Conservation (phyloP, 805 yeast species). For the Myxozyma melibiosi region DNA sequence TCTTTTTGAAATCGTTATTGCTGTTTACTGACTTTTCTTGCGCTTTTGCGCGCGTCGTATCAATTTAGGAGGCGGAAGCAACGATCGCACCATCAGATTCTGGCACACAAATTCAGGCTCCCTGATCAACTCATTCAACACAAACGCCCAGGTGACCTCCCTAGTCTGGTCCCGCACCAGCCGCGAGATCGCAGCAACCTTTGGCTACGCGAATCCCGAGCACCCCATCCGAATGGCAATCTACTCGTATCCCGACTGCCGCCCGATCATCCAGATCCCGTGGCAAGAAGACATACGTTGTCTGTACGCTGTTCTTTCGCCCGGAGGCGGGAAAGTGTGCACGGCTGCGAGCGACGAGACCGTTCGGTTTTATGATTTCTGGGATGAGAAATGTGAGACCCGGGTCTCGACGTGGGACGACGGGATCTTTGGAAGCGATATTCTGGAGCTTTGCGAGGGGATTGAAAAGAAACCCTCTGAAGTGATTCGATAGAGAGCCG, state of each 20-base stretch:
- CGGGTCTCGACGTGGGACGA: conserved; percentile 30
- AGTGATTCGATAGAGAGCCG: conserved; percentile 14
- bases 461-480: conserved; percentile 32
- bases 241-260: conserved; percentile 68
- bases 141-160: conserved; percentile 78
- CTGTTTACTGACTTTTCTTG: not conserved
- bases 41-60: not conserved
- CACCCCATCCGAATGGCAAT: conserved; percentile 58
- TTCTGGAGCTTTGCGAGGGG: conserved; percentile 37
- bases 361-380: conserved; percentile 69
- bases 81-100: conserved; percentile 75
- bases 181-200: conserved; percentile 73
- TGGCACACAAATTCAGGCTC: conserved; percentile 89
- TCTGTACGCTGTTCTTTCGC: conserved; percentile 66
- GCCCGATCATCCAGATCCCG: conserved; percentile 33
- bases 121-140: conserved; percentile 55
- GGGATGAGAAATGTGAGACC: conserved; percentile 48
- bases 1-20: too few species aligned
- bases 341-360: conserved; percentile 80
- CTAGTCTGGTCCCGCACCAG: conserved; percentile 69
- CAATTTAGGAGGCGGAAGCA: conserved; percentile 78
- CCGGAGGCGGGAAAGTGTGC: conserved; percentile 63
- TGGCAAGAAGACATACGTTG: conserved; percentile 52
- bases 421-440: conserved; percentile 37
- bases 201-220: conserved; percentile 69